Evolutionary conservation across 176 grass and related monocot genomes (phyloP).

Genomic region (Panicum miliaceum): DNA sequence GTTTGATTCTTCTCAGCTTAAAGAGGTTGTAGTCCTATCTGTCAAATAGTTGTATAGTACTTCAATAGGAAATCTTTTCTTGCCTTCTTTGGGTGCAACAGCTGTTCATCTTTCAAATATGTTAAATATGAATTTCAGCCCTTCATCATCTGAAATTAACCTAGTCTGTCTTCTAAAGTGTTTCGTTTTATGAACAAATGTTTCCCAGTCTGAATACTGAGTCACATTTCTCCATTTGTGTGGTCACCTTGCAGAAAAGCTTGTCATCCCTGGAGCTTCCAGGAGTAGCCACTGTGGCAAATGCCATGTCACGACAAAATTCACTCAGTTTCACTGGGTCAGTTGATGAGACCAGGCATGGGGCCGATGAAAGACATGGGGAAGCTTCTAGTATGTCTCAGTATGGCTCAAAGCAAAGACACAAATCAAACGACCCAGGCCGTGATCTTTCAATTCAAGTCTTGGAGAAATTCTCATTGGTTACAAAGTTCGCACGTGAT

Average conservation of each 20-base stretch:
- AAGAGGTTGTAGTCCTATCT: not conserved
- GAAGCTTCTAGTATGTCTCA: conserved; percentile 56
- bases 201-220: conserved; percentile 28
- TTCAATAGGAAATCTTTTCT: not conserved
- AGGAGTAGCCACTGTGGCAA: conserved; percentile 73
- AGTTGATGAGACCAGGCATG: conserved; percentile 49
- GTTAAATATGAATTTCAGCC: not conserved
- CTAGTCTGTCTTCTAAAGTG: not conserved
- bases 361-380: conserved; percentile 48
- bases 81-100: conserved; percentile 7
- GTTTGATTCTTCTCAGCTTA: conserved; percentile 21
- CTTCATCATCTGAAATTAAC: not conserved
- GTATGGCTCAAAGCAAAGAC: conserved; percentile 65
- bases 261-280: conserved; percentile 94
- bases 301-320: conserved; percentile 62
- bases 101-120: conserved; percentile 18
- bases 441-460: conserved; percentile 89
- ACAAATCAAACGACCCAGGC: conserved; percentile 72
- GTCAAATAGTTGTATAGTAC: not conserved
- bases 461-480: conserved; percentile 95
- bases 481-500: conserved; percentile 93
- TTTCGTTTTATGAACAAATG: not conserved
- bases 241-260: conserved; percentile 74
- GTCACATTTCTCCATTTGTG: conserved; percentile 13
- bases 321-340: conserved; percentile 62